Evolutionary conservation across 164 flowering plant species (phyloP).

Genomic region (Macadamia integrifolia): DNA sequence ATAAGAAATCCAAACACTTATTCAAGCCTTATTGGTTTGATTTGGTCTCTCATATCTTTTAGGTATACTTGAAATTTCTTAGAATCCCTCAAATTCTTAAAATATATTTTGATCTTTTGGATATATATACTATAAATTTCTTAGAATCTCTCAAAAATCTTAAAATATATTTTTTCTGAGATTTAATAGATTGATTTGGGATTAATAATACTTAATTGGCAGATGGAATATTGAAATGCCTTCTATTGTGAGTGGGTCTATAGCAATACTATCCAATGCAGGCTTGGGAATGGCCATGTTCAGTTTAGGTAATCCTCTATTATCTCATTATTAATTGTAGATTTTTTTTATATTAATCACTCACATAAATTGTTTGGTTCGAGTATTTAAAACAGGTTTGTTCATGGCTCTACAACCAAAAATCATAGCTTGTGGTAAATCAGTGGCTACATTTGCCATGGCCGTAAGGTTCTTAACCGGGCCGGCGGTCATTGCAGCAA

Average conservation of each 20-base stretch:
- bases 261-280: constrained; percentile 23
- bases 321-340: background rate
- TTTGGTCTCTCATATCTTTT: constrained; percentile 28
- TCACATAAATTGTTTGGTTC: background rate
- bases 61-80: constrained; percentile 6
- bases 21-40: constrained; percentile 25
- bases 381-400: constrained; percentile 8
- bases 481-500: constrained; percentile 27
- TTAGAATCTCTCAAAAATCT: background rate
- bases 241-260: constrained; percentile 19
- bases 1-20: constrained; percentile 34
- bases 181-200: background rate
- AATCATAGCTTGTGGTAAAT: constrained; percentile 29
- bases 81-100: background rate
- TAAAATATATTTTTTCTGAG: background rate
- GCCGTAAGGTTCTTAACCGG: constrained; percentile 28
- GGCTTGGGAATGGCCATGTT: constrained; percentile 36
- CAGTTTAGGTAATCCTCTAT: constrained; percentile 18
- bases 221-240: constrained; percentile 29
- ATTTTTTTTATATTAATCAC: background rate
- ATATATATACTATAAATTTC: too few species aligned
- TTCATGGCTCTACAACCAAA: constrained; percentile 36
- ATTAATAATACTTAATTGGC: background rate
- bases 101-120: background rate
- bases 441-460: constrained; percentile 23